Conservation (phyloP, 2,329 filamentous ascomycete genomes). For the Penicillium occitanis region DNA sequence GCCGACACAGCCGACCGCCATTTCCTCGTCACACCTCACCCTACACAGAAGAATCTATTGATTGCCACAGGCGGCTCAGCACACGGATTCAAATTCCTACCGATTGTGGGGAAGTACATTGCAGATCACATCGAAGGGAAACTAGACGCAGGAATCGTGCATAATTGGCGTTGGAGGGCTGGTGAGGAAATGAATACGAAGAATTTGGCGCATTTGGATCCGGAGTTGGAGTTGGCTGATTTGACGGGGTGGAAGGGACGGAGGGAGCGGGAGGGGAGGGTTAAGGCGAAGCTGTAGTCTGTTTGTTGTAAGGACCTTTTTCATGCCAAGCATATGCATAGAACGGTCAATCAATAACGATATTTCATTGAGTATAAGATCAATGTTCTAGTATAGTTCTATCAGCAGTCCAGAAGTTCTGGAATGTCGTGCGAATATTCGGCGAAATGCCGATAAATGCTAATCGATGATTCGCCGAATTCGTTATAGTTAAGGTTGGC, state of each 20-base stretch:
- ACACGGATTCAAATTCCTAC: slow-evolving; percentile 66
- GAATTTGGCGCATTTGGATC: slow-evolving; percentile 29
- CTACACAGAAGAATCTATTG: slow-evolving; percentile 56
- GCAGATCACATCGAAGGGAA: slow-evolving; percentile 31
- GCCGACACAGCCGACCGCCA: slow-evolving; percentile 63
- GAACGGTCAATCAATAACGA: not conserved
- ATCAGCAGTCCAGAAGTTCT: not conserved
- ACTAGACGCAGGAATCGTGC: slow-evolving; percentile 25
- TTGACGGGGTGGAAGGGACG: slow-evolving; percentile 27
- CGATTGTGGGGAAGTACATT: slow-evolving; percentile 61
- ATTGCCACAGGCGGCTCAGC: slow-evolving; percentile 64
- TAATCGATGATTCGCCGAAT: not conserved
- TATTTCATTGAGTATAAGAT: not conserved
- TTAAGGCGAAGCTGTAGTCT: slow-evolving; percentile 3
- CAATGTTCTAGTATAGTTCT: not conserved
- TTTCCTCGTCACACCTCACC: slow-evolving; percentile 57
- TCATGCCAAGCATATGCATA: not conserved
- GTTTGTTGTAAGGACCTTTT: not conserved
- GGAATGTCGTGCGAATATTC: not conserved
- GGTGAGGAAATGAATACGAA: slow-evolving; percentile 22
- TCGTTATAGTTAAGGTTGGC: not conserved
- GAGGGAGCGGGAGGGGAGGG: slow-evolving; percentile 20
- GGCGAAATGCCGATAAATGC: not conserved
- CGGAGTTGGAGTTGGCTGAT: slow-evolving; percentile 26
- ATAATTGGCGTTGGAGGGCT: slow-evolving; percentile 19